A percentile compares a stretch with the other conserved stretches of the same genome.
phyloP scores from a whole-genome alignment of 805 yeast genomes.

The Teunomyces aglyptinius region DNA sequence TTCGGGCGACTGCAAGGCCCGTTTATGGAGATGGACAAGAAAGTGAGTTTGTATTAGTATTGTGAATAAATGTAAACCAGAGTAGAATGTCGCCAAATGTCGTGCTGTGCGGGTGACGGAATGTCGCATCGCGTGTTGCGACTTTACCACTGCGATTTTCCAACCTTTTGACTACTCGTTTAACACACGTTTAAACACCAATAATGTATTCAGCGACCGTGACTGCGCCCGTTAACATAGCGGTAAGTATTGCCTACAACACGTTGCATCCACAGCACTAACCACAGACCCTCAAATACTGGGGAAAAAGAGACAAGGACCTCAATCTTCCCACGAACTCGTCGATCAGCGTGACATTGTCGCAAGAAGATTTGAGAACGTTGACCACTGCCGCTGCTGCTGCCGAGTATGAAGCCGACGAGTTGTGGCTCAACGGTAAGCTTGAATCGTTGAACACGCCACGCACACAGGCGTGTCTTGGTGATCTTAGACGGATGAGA shows the following conservation, averaged over 20 bases:
- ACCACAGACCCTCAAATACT: conserved; percentile 80
- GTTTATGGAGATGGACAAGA: conserved; percentile 89
- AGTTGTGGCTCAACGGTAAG: conserved; percentile 83
- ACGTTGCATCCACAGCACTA: conserved; percentile 21
- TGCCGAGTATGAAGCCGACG: conserved; percentile 55
- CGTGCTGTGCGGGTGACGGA: too few species aligned
- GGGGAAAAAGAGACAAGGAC: conserved; percentile 94
- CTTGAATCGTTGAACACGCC: conserved; percentile 66
- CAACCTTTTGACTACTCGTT: not conserved
- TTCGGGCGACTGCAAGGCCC: conserved; percentile 94
- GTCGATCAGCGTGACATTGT: conserved; percentile 89
- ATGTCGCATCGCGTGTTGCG: not conserved
- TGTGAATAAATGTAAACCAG: not conserved
- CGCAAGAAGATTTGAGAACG: conserved; percentile 88
- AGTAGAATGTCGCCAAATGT: too few species aligned
- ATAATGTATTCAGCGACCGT: conserved; percentile 68
- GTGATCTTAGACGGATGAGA: conserved; percentile 71
- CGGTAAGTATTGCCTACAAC: conserved; percentile 27
- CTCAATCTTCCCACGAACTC: conserved; percentile 95
- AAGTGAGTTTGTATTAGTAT: conserved; percentile 18
- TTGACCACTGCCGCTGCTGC: conserved; percentile 83
- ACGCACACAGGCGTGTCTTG: conserved; percentile 69
- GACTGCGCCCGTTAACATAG: conserved; percentile 97
- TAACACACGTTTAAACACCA: not conserved
- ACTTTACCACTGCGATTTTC: not conserved